A percentile compares a stretch with the other conserved stretches of the same genome.
phyloP scores from a whole-genome alignment of 768 basidiomycete species.

The Podaxis rugospora region DNA sequence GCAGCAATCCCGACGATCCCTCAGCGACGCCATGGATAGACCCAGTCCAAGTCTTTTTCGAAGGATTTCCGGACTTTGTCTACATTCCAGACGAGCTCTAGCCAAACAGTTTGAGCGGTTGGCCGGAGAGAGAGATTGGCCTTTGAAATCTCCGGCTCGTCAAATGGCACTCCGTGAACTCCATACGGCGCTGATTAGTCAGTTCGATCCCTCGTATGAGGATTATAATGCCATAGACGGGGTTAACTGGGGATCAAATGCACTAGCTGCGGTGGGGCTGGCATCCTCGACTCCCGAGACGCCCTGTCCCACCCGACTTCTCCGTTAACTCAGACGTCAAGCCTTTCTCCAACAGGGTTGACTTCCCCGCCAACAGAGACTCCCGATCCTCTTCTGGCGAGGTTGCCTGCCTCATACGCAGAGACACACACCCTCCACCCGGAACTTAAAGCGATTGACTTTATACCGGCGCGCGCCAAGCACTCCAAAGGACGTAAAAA shows the following conservation, averaged over 20 bases:
- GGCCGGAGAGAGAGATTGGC: conserved; percentile 16
- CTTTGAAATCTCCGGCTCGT: background rate
- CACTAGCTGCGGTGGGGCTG: background rate
- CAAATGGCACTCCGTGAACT: conserved; percentile 18
- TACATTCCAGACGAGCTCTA: conserved; percentile 15
- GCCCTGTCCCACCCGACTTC: too few relatives aligned
- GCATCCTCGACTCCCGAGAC: background rate
- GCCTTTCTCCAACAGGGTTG: background rate
- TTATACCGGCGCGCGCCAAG: too few relatives aligned
- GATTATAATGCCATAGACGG: too few relatives aligned
- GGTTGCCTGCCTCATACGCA: too few relatives aligned
- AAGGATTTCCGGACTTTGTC: conserved; percentile 11
- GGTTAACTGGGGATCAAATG: background rate
- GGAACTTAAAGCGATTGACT: too few relatives aligned
- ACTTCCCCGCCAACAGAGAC: too few relatives aligned
- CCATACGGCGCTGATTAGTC: conserved; percentile 23
- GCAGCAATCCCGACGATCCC: background rate
- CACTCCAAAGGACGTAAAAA: too few relatives aligned
- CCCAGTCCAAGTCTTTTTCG: conserved; percentile 15
- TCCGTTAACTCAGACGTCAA: background rate
- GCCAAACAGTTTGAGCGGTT: conserved; percentile 24
- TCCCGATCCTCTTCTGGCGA: too few relatives aligned
- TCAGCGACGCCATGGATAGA: background rate
- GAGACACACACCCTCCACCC: too few relatives aligned
- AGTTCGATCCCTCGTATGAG: conserved; percentile 25